These are phyloP conservation scores for Geum urbanum DNA, from an alignment of 306 rosid genomes.

Conservation along the genomic window DNA sequence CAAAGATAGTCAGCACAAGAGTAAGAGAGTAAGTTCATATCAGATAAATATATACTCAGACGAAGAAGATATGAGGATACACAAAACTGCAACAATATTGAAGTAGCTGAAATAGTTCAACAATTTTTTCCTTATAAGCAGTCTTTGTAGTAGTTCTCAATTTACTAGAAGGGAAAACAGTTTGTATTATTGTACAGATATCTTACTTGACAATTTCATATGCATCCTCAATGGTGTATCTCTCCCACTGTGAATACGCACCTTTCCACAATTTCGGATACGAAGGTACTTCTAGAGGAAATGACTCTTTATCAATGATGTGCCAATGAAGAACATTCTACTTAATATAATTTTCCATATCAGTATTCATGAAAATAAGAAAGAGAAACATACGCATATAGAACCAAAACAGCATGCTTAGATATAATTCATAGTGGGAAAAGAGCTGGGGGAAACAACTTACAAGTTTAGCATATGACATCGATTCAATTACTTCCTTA, in stretches of 20 bases:
- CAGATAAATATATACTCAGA: constrained; percentile 1
- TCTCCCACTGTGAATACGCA: constrained; percentile 84
- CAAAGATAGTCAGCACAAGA: constrained; percentile 31
- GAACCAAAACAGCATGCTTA: neutral
- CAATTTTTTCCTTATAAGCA: neutral
- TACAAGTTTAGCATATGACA: constrained; percentile 96
- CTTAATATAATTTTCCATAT: constrained; percentile 35
- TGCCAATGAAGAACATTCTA: constrained; percentile 99
- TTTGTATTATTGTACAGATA: constrained; percentile 7
- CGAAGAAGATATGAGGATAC: neutral
- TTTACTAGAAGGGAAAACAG: neutral
- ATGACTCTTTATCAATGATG: constrained; percentile 79
- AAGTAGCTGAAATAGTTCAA: neutral
- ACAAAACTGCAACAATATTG: neutral
- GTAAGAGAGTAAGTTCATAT: constrained; percentile 25
- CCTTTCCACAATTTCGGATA: constrained; percentile 95
- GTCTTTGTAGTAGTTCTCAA: neutral
- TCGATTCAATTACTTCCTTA: constrained; percentile 81
- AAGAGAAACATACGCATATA: neutral
- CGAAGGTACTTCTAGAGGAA: constrained; percentile 86
- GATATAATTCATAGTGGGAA: neutral
- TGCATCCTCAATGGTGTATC: constrained; percentile 90
- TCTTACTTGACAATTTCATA: constrained; percentile 81
- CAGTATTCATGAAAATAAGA: constrained; percentile 35
- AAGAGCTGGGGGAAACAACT: constrained; percentile 24